Conservation (phyloP, 306 rosid genomes). For the Rosa lucieae region DNA sequence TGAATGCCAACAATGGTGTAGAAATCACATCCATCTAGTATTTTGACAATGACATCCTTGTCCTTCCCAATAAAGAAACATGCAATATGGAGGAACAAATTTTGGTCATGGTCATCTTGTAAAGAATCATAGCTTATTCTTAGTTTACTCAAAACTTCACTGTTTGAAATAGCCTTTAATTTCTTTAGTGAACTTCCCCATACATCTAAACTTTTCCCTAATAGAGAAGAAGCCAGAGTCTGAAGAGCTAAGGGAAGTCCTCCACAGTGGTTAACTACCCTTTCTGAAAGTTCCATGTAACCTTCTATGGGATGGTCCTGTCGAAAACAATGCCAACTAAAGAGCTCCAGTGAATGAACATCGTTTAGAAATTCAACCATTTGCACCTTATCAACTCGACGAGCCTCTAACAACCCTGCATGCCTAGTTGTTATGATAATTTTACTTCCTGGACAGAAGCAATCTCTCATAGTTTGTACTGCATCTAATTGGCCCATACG, state of each 20-base stretch:
- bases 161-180: not conserved
- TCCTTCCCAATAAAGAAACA: conserved; percentile 1
- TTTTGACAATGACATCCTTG: not conserved
- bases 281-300: not conserved
- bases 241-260: conserved; percentile 9
- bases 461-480: not conserved
- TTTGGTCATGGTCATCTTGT: not conserved
- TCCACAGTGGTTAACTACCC: not conserved
- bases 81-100: conserved; percentile 9
- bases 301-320: not conserved
- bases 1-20: not conserved
- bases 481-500: not conserved
- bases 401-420: not conserved
- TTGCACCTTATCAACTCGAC: not conserved
- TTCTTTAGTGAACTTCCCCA: not conserved
- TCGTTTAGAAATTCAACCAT: too few species aligned
- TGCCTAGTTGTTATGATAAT: not conserved
- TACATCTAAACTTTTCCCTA: not conserved
- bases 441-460: conserved; percentile 4
- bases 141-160: not conserved
- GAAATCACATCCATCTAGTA: conserved; percentile 1
- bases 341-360: not conserved
- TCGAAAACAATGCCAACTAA: not conserved
- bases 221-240: not conserved
- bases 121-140: conserved; percentile 1